Evolutionary conservation across 192 early-diverging fungal species (phyloP), one percentile per base, ranked within the genome.

Genomic region (Coemansia aciculifera): DNA sequence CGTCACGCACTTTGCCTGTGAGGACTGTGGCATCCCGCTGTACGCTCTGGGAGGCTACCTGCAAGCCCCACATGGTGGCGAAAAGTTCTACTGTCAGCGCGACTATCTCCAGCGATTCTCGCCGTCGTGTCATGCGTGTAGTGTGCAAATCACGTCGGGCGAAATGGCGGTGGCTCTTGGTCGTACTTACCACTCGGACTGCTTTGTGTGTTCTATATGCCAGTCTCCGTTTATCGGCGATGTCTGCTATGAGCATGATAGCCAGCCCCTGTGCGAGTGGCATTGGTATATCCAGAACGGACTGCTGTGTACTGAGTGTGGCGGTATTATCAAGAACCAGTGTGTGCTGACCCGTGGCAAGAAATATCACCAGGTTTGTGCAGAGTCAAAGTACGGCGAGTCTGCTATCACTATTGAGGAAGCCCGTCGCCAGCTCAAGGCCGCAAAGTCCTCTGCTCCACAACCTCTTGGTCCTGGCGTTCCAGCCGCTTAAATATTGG

Each of bases 281-380:
- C 82, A 84, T 54, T 84, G 82, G 82, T 78, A 80, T 36, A 78
- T 77, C 29, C 82, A 84, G 68, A 79, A 80, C 57, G 82, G 82
- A 5, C 69, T 75, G 24, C 62, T 84, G 59, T 84, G 82, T 52
- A 59, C 77, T 6, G 81, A 84, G 68, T 84, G 81, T 38, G 81
- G 81, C 56, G 77, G 73, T 32, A 84, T 75, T 48, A 84, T 84
- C 62, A 78, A 76, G 65, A 73, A 71, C 64, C 81, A 79, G 51
- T 84, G 81, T 15, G 81, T 84, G 64, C 23, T 84, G 67, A 84
- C 81, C 7, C 71, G 81, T 3, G 77, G 77, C 67, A 79, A 79
- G 61, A 84, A 84, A 61, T 84, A 84, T 37, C 81, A 84, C 52
- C 77, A 79, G 60, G 6, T 59, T 1, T 84, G 81, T 36, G 81